These are phyloP conservation scores for Trichoderma endophyticum DNA, from an alignment of 2,329 filamentous ascomycete genomes.

Conservation along the genomic window DNA sequence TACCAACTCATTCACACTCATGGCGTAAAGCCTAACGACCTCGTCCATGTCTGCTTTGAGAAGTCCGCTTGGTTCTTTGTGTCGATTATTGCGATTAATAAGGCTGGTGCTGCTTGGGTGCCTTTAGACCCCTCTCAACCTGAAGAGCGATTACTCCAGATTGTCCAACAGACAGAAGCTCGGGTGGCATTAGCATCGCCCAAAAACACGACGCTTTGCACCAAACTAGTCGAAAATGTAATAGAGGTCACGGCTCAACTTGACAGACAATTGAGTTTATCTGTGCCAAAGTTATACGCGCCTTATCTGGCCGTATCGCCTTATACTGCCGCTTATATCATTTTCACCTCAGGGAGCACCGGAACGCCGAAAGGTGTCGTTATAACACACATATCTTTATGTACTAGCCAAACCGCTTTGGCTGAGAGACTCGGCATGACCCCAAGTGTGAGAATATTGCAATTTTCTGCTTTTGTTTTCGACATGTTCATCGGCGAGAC, in stretches of 20 bases:
- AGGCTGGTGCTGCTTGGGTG: constrained; percentile 21
- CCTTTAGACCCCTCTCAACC: constrained; percentile 18
- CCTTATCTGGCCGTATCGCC: too few relatives aligned
- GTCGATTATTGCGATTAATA: constrained; percentile 20
- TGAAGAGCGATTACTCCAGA: background rate
- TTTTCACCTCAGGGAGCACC: constrained; percentile 21
- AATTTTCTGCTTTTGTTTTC: background rate
- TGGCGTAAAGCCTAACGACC: constrained; percentile 16
- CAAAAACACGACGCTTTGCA: background rate
- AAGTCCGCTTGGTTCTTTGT: constrained; percentile 19
- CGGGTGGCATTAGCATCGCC: background rate
- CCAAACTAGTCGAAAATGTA: background rate
- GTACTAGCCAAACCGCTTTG: constrained; percentile 1
- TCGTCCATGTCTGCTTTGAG: constrained; percentile 14
- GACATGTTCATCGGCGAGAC: background rate
- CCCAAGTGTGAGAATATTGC: background rate
- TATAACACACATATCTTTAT: constrained; percentile 20
- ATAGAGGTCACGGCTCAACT: background rate
- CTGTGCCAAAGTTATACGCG: too few relatives aligned
- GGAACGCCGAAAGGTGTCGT: constrained; percentile 25
- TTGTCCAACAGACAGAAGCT: background rate
- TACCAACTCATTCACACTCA: background rate
- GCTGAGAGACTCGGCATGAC: background rate
- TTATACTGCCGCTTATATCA: constrained; percentile 22
- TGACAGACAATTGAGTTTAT: background rate